Base-by-base conservation (phyloP, 176 grass and related monocot genomes). In the Rhynchospora pubera region DNA sequence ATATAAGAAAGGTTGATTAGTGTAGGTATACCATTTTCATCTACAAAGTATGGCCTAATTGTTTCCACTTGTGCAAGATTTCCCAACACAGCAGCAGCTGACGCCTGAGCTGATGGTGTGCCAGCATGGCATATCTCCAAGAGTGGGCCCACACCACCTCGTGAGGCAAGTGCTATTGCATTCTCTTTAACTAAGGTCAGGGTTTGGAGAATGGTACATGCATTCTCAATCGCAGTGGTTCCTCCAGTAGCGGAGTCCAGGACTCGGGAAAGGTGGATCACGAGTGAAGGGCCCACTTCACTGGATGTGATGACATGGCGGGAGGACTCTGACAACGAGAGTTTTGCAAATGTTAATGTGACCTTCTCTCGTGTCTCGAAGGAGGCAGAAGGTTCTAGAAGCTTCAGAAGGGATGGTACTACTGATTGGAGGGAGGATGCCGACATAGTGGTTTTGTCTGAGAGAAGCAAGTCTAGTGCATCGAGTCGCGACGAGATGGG, bases 81-180 rank as follows among this genome's bases (percentile, higher is more conserved):
- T 11, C 79, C 79, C 21, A 97, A 87, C 66, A 97, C 94, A 5
- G 79, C 85, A 8, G 65, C 88, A 6, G 94, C 94, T 1, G 90
- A 81, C 6, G 94, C 91, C 83, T 94, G 94, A 7, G 90, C 68
- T 2, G 94, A 88, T 2, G 90, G 90, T 0, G 90, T 94, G 14
- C 94, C 91, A 11, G 71, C 65, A 0, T 82, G 83, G 81, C 91
- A 92, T 1, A 89, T 88, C 2, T 61, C 85, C 23, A 97, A 89
- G 28, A 97, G 94, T 6, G 94, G 86, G 2, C 80, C 88, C 52
- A 94, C 91, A 5, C 91, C 94, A 0, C 91, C 94, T 6, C 91
- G 90, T 19, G 91, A 83, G 0, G 79, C 86, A 18, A 97, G 68
- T 4, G 80, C 77, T 0, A 93, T 82, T 2, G 88, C 77, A 0